A percentile compares a stretch with the other conserved stretches of the same genome.
phyloP scores from a whole-genome alignment of 2,329 filamentous ascomycete species.

The Colletotrichum sublineola region DNA sequence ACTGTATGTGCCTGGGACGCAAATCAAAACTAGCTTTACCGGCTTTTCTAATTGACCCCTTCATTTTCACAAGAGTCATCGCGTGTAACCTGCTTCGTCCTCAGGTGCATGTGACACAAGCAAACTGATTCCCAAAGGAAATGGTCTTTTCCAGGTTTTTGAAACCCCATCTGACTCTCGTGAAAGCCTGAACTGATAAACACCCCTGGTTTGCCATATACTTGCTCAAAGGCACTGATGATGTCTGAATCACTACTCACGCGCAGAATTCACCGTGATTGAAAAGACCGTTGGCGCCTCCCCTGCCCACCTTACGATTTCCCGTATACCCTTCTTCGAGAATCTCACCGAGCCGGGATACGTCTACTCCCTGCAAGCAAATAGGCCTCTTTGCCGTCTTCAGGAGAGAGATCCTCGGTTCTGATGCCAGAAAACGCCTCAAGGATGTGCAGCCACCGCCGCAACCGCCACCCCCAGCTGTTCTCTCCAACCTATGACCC shows the following conservation, averaged over 20 bases:
- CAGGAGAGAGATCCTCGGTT: no score
- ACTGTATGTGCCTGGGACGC: no score
- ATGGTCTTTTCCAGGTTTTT: not conserved
- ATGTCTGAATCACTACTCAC: not conserved
- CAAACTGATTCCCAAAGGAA: not conserved
- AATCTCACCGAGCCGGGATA: not conserved
- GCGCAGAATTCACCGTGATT: not conserved
- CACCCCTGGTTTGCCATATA: not conserved
- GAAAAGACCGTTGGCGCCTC: not conserved
- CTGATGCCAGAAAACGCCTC: not conserved
- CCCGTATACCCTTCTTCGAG: not conserved
- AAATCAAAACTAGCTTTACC: not conserved
- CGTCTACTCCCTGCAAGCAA: not conserved
- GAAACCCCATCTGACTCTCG: not conserved
- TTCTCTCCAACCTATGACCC: not conserved
- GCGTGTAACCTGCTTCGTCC: not conserved
- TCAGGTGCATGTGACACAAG: not conserved
- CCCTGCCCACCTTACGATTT: not conserved
- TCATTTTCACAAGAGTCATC: not conserved
- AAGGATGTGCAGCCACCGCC: slow-evolving; percentile 16
- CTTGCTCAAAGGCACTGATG: not conserved
- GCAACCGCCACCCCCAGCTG: slow-evolving; percentile 30
- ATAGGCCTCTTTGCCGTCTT: no score
- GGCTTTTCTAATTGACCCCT: not conserved
- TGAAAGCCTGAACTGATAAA: not conserved